These are phyloP conservation scores for Auriscalpium microsporum DNA, from an alignment of 768 basidiomycete genomes.

Conservation along the genomic window DNA sequence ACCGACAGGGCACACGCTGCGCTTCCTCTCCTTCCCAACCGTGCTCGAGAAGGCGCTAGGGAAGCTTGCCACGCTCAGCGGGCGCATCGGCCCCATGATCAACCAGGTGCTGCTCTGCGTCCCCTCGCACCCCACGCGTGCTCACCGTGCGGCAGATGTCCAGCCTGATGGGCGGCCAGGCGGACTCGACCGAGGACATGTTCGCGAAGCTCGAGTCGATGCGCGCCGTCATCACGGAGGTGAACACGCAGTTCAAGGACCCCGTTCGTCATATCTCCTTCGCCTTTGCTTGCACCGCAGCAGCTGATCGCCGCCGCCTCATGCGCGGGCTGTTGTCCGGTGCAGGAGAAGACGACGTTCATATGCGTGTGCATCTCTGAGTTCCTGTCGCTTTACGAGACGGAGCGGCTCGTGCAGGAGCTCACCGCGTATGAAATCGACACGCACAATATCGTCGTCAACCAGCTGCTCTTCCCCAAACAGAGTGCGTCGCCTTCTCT, in stretches of 20 bases:
- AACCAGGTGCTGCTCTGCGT: conserved; percentile 45
- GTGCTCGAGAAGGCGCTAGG: conserved; percentile 96
- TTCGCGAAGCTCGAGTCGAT: conserved; percentile 96
- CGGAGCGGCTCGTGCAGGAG: conserved; percentile 95
- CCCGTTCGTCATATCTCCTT: conserved; percentile 48
- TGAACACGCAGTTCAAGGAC: conserved; percentile 99
- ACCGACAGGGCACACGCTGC: conserved; percentile 95
- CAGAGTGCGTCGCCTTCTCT: conserved; percentile 45
- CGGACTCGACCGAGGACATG: conserved; percentile 93
- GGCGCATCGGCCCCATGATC: conserved; percentile 95
- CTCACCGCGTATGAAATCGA: conserved; percentile 92
- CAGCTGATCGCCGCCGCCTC: neutral
- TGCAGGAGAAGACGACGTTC: conserved; percentile 95
- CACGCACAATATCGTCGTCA: conserved; percentile 98
- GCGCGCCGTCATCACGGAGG: conserved; percentile 95
- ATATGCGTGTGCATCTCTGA: conserved; percentile 99
- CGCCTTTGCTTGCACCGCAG: neutral
- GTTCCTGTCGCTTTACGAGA: conserved; percentile 97
- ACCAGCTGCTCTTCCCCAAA: conserved; percentile 93
- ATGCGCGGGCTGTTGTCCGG: neutral
- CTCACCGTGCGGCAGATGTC: conserved; percentile 56
- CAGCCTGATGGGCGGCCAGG: conserved; percentile 90
- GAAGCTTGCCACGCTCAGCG: conserved; percentile 88
- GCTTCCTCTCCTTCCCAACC: conserved; percentile 97
- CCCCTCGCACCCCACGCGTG: neutral